phyloP scores from a whole-genome alignment of 2,329 filamentous ascomycete genomes.

The Monosporascus cannonballus region DNA sequence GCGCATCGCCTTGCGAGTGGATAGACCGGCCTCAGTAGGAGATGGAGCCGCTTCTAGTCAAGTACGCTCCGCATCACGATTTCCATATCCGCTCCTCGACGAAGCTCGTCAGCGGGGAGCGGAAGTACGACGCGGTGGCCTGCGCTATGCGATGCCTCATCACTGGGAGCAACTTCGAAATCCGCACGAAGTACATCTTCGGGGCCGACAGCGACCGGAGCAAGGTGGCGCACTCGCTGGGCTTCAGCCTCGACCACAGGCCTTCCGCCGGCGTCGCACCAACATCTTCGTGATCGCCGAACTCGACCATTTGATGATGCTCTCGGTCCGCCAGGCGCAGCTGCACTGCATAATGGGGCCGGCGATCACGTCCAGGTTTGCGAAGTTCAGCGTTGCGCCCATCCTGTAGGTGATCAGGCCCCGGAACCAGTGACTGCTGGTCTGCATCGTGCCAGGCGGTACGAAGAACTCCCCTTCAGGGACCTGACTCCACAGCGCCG shows the following conservation, averaged over 20 bases:
- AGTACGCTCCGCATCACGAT: conserved; percentile 29
- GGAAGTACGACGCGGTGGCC: conserved; percentile 8
- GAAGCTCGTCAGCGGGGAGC: conserved; percentile 25
- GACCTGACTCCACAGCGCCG: conserved; percentile 7
- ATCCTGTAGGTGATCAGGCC: conserved; percentile 50
- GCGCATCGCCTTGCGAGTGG: conserved; percentile 34
- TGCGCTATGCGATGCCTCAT: conserved; percentile 29
- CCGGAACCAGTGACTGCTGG: conserved; percentile 51
- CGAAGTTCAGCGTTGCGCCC: conserved; percentile 35
- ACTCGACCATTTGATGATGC: conserved; percentile 42
- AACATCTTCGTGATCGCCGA: conserved; percentile 39
- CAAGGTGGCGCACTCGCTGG: conserved; percentile 30
- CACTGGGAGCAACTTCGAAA: conserved; percentile 34
- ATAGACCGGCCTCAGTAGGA: conserved; percentile 39
- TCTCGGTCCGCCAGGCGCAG: conserved; percentile 40
- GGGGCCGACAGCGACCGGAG: conserved; percentile 48
- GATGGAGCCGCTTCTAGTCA: conserved; percentile 36
- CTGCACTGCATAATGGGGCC: conserved; percentile 51
- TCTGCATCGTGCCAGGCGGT: conserved; percentile 31
- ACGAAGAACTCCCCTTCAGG: conserved; percentile 4
- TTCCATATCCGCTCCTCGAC: conserved; percentile 35
- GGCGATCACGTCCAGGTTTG: conserved; percentile 25
- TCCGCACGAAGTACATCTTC: conserved; percentile 48
- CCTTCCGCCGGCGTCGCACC: conserved; percentile 29
- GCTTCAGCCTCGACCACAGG: conserved; percentile 28